A percentile compares a stretch with the other conserved stretches of the same genome.
These are phyloP conservation scores for Prunus mume DNA, from an alignment of 306 rosid species.

Conservation along the genomic window DNA sequence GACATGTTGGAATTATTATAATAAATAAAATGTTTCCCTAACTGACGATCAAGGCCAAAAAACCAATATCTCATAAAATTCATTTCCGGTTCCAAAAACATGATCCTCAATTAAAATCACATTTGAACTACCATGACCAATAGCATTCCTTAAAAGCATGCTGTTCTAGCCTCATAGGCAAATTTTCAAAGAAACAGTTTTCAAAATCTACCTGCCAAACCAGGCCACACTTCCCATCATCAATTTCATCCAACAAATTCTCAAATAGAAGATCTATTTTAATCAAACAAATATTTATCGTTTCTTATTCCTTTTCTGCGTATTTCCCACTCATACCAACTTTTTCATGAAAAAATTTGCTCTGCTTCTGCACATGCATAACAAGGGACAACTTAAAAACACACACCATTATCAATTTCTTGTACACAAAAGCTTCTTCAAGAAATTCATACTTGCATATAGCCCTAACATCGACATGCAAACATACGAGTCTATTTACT, in stretches of 20 bases:
- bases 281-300: neutral
- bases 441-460: neutral
- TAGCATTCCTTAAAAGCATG: neutral
- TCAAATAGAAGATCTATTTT: no score
- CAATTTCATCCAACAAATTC: neutral
- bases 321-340: neutral
- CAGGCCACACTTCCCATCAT: neutral
- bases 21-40: neutral
- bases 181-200: neutral
- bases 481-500: neutral
- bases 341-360: neutral
- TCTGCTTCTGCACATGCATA: neutral
- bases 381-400: neutral
- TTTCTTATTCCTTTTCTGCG: neutral
- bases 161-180: neutral
- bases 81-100: neutral
- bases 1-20: neutral
- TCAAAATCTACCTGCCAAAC: neutral
- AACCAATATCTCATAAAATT: neutral
- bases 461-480: neutral
- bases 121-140: neutral
- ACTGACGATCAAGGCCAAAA: neutral
- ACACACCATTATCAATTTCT: neutral
- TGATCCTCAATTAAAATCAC: neutral
- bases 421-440: neutral